Base-by-base conservation (phyloP, 352 stramenopile genomes). In the Globisporangium paroecandrum region DNA sequence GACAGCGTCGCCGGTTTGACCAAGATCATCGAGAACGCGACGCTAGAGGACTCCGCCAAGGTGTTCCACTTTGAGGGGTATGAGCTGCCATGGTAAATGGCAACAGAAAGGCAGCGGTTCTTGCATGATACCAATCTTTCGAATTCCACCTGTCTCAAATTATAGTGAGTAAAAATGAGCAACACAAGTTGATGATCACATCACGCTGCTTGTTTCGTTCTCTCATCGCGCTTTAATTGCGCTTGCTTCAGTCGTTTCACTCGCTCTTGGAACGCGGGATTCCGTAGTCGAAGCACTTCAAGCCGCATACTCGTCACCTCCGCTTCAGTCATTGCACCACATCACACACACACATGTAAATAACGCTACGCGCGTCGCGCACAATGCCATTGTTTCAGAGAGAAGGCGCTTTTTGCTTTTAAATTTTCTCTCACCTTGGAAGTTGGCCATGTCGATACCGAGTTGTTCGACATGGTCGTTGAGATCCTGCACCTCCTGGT, bases 51-150 rank as follows among this genome's bases (percentile, higher is more conserved):
- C 62, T 76, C 76, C 29, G 72, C 78, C 69, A 72, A 81, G 66
- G 76, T 91, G 41, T 78, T 74, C 32, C 80, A 88, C 69, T 85
- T 77, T 49, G 69, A 87, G 58, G 81, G 82, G 25, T 64, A 82
- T 25, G 69, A 77, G 2, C 60, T 90, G 49, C 77, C 84, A n/a
- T 90, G 82, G 84, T 92, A 82, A 68, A 24, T 12, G 13, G 10
- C 13, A 13, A 8, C 22, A 15, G 32, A 46, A 47, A 8, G 13
- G 25, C n/a, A 64, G 27, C 1, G 9, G 0, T n/a, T 24, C 22
- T 4, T 64, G 38, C 15, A 25, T 22, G 58, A 13, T 25, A 22
- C 13, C 27, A 29, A 32, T 15, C 15, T 13, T 36, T 58, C 53
- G 24, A 24, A 22, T 58, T 36, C 24, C 24, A 22, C 53, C 12